Percentiles rank a stretch among this genome's conserved stretches.
Evolutionary conservation across 306 rosid species (phyloP).

Genomic region (Acacia acuminata): DNA sequence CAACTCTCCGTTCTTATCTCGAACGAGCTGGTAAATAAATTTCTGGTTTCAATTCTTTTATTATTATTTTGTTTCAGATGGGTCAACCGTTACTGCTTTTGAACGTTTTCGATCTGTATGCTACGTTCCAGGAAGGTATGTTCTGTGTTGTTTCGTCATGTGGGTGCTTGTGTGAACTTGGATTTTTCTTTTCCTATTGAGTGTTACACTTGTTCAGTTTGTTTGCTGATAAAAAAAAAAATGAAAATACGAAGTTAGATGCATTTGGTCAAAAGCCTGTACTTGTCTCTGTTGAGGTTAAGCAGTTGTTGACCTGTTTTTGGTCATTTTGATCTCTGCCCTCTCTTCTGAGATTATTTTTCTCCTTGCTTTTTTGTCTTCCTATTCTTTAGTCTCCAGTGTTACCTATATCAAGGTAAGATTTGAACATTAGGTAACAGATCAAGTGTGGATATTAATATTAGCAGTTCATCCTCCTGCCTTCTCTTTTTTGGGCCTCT

Average conservation of each 20-base stretch:
- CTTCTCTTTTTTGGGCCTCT: background rate
- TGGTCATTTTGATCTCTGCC: conserved; percentile 13
- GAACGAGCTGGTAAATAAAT: conserved; percentile 31
- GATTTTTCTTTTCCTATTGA: background rate
- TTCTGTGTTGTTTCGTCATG: conserved; percentile 22
- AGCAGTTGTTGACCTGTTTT: conserved; percentile 19
- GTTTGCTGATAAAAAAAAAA: conserved; percentile 31
- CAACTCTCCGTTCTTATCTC: background rate
- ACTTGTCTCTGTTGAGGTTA: background rate
- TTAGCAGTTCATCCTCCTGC: background rate
- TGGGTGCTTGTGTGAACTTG: conserved; percentile 30
- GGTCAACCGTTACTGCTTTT: background rate
- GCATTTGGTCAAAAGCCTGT: conserved; percentile 19
- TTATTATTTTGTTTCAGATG: conserved; percentile 4
- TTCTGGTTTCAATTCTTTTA: background rate
- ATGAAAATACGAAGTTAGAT: background rate
- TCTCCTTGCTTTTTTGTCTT: background rate
- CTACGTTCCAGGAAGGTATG: background rate
- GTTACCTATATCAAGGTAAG: background rate
- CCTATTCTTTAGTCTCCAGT: background rate
- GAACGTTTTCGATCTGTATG: conserved; percentile 5
- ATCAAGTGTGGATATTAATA: background rate
- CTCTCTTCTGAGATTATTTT: background rate
- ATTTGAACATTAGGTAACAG: background rate
- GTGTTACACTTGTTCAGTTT: conserved; percentile 13